A percentile compares a stretch with the other conserved stretches of the same genome.
phyloP scores from a whole-genome alignment of 2,329 filamentous ascomycete species.

The Penicillium italicum region DNA sequence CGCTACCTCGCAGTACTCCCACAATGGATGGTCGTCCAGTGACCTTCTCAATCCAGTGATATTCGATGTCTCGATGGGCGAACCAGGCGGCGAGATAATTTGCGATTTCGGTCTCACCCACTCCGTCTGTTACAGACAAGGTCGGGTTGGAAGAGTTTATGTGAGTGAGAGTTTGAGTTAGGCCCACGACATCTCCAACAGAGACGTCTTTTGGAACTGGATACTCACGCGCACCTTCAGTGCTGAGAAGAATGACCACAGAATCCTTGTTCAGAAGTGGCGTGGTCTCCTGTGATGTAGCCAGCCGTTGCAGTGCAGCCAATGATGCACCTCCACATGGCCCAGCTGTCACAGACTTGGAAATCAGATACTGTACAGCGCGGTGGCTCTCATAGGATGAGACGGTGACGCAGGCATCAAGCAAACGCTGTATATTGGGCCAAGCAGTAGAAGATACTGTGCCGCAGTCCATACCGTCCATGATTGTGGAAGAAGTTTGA shows the following conservation, averaged over 20 bases:
- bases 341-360: constrained; percentile 50
- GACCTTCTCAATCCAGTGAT: constrained; percentile 48
- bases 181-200: constrained; percentile 39
- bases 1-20: constrained; percentile 47
- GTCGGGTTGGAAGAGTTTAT: constrained; percentile 52
- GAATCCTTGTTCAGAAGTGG: constrained; percentile 44
- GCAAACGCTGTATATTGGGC: constrained; percentile 54
- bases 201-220: constrained; percentile 42
- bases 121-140: constrained; percentile 42
- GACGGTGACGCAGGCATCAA: constrained; percentile 60
- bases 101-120: constrained; percentile 48
- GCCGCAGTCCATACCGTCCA: constrained; percentile 71
- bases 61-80: constrained; percentile 51
- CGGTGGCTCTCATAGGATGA: constrained; percentile 61
- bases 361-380: constrained; percentile 54
- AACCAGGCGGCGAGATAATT: constrained; percentile 51
- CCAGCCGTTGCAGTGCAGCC: constrained; percentile 53
- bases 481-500: constrained; percentile 61
- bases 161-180: constrained; percentile 47
- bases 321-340: constrained; percentile 61
- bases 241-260: constrained; percentile 63
- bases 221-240: constrained; percentile 60
- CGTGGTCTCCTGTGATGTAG: constrained; percentile 24
- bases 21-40: constrained; percentile 51
- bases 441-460: constrained; percentile 65